These are phyloP conservation scores for Nannizziopsis barbatae DNA, from an alignment of 2,329 filamentous ascomycete genomes.

Conservation along the genomic window DNA sequence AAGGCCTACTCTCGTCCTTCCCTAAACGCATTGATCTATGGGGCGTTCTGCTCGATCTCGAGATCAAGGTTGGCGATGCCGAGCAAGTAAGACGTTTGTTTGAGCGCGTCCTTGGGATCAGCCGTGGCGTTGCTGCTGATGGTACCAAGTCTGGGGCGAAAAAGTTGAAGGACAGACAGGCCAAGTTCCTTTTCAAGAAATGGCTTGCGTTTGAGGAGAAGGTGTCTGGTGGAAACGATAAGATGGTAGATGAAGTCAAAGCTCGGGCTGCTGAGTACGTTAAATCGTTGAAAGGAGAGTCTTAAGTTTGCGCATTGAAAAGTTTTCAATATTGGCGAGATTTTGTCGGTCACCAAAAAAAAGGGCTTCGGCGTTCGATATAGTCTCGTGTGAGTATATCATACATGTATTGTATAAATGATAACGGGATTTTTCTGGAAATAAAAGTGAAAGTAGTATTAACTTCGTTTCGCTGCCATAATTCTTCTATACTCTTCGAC, in stretches of 20 bases:
- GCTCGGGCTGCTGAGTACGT: slow-evolving; percentile 62
- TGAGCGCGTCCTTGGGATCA: slow-evolving; percentile 53
- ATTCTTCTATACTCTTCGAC: slow-evolving; percentile 61
- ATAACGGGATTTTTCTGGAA: not conserved
- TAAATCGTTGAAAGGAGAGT: slow-evolving; percentile 30
- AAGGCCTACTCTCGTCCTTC: slow-evolving; percentile 70
- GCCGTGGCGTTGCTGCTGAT: slow-evolving; percentile 32
- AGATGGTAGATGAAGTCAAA: slow-evolving; percentile 59
- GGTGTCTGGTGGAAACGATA: slow-evolving; percentile 48
- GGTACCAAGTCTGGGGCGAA: slow-evolving; percentile 38
- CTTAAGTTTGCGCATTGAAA: not conserved
- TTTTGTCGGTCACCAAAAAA: not conserved
- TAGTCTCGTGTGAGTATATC: not conserved
- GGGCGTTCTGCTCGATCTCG: slow-evolving; percentile 83
- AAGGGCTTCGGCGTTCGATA: not conserved
- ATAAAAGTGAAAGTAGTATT: slow-evolving; percentile 6
- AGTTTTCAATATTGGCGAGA: not conserved
- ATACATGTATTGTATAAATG: not conserved
- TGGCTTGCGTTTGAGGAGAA: slow-evolving; percentile 84
- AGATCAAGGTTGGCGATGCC: slow-evolving; percentile 51
- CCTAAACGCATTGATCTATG: slow-evolving; percentile 86
- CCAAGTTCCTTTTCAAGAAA: slow-evolving; percentile 77
- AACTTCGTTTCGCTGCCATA: slow-evolving; percentile 47
- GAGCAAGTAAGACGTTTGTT: slow-evolving; percentile 66
- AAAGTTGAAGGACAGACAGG: slow-evolving; percentile 66